Base-by-base conservation (phyloP, 805 yeast genomes). In the Clavispora fructus region DNA sequence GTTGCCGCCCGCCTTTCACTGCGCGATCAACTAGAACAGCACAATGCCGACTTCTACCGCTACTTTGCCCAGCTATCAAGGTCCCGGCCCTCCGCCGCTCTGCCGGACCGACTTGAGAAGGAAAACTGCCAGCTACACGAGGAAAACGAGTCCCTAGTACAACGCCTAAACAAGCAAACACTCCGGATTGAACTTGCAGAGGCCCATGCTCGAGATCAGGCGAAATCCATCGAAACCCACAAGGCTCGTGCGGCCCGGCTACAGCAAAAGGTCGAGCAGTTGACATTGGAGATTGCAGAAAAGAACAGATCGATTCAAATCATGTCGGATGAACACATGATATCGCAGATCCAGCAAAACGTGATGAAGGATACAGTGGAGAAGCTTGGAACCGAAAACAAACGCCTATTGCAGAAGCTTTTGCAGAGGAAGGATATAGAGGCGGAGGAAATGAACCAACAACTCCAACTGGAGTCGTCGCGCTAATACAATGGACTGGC, bases 311-410 rank as follows among this genome's bases (percentile, higher is more conserved):
- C 82, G 5, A 73, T 82, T 16, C 86, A 80, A 49, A 66, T 74
- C 29, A 61, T 83, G 38, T 83, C 83, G 48, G 91, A 87, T 57
- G 94, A 87, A 56, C 67, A 83, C 27, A 68, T 87, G 49, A 77
- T 79, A 43, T 56, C 67, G 30, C 78, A 76, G 54, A 80, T 87
- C 35, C 90, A 84, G 57, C 67, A 69, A 31, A 78, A 77, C 47
- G 71, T 80, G 26, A 55, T 77, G 44, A 62, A 54, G 14, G 64
- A 62, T 2, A 57, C 68, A 64, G 62, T 74, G 7, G 56, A 54
- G 2, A 58, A 62, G 67, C 56, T 82, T 25, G 68, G 64, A 43
- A 52, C 49, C 13, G 87, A 83, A 49, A 79, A 82, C 25, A 25
- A 23, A 11, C 40, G 40, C 11, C 29, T 37, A 4, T 8, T 25